A percentile compares a stretch with the other conserved stretches of the same genome.
Evolutionary conservation across 2,329 filamentous ascomycete genomes (phyloP).

Genomic region (Myriosclerotinia scirpicola): DNA sequence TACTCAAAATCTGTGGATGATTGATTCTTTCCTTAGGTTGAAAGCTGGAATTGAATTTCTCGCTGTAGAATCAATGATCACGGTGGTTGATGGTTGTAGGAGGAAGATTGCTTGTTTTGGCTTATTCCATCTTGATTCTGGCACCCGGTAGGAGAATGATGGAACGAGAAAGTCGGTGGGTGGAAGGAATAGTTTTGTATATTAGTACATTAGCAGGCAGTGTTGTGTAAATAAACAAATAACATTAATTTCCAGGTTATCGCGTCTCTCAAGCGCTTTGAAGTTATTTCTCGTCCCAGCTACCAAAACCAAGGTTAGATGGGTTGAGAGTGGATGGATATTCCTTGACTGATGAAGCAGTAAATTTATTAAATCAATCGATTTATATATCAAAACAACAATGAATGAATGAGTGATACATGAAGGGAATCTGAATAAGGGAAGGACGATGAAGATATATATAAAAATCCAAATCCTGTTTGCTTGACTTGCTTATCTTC

Average conservation of each 20-base stretch:
- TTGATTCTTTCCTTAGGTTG: neutral
- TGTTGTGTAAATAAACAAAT: neutral
- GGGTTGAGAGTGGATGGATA: slow-evolving; percentile 11
- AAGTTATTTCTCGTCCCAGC: neutral
- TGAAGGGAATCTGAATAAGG: neutral
- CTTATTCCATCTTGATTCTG: slow-evolving; percentile 3
- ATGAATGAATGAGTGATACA: too few species aligned
- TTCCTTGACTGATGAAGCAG: slow-evolving; percentile 18
- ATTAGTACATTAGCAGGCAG: neutral
- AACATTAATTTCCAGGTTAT: slow-evolving; percentile 16
- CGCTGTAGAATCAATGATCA: neutral
- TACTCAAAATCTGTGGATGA: neutral
- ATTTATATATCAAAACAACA: slow-evolving; percentile 10
- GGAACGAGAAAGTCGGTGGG: neutral
- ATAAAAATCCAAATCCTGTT: too few species aligned
- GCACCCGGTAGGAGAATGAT: neutral
- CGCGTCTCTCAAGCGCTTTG: slow-evolving; percentile 6
- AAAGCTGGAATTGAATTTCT: neutral
- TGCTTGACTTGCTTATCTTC: neutral
- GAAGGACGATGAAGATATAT: neutral
- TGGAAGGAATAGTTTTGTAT: neutral
- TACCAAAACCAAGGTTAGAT: neutral
- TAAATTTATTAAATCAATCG: neutral
- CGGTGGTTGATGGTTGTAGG: neutral
- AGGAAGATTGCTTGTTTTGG: slow-evolving; percentile 4